Conservation (phyloP, 2,329 filamentous ascomycete genomes). For the Huntiella omanensis region DNA sequence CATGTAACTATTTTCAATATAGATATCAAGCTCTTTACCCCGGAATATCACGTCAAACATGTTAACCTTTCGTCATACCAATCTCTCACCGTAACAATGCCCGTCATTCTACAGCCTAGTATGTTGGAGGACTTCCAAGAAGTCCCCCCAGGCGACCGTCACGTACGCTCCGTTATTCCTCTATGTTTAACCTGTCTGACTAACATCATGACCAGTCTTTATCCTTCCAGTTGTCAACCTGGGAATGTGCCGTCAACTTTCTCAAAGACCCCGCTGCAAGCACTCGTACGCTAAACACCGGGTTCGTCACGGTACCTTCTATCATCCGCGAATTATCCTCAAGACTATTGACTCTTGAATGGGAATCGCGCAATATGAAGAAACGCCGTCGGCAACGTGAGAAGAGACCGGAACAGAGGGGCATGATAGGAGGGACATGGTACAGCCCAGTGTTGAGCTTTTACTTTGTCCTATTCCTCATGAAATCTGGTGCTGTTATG, state of each 20-base stretch:
- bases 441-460: neutral
- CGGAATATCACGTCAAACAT: too few relatives aligned
- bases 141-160: slow-evolving; percentile 1
- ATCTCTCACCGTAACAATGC: neutral
- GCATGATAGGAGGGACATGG: neutral
- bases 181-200: too few relatives aligned
- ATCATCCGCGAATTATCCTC: neutral
- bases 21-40: too few relatives aligned
- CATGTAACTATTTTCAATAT: too few relatives aligned
- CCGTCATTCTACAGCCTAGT: slow-evolving; percentile 4
- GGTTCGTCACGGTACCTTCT: neutral
- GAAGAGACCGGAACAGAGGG: neutral
- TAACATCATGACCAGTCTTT: neutral
- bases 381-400: neutral
- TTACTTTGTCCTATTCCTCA: neutral
- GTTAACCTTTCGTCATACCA: too few relatives aligned
- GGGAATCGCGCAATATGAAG: slow-evolving; percentile 1
- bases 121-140: slow-evolving; percentile 5
- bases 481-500: neutral
- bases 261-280: neutral
- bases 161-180: neutral
- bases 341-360: slow-evolving; percentile 2
- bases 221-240: neutral
- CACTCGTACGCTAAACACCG: neutral
- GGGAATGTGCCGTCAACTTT: neutral